phyloP scores from a whole-genome alignment of 805 yeast genomes.

The Yamadazyma nakazawae region DNA sequence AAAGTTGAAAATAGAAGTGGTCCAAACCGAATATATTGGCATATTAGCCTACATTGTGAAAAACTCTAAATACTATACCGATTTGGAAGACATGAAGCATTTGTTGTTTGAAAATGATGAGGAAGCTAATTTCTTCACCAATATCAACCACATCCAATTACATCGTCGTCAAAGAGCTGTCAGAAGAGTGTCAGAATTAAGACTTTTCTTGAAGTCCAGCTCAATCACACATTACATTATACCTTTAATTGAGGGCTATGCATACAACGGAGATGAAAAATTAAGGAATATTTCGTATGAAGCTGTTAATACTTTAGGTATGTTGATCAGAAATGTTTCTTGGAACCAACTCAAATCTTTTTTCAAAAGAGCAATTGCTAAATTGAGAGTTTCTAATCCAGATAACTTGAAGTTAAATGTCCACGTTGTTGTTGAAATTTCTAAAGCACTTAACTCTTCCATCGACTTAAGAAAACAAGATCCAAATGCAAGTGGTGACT shows the following conservation, averaged over 20 bases:
- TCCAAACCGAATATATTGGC: conserved; percentile 69
- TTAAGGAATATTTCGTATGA: conserved; percentile 62
- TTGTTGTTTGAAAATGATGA: conserved; percentile 61
- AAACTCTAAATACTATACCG: conserved; percentile 40
- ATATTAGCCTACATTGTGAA: conserved; percentile 63
- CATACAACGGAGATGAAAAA: conserved; percentile 54
- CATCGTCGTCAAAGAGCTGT: conserved; percentile 86
- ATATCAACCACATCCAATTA: conserved; percentile 77
- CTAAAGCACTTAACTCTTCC: conserved; percentile 47
- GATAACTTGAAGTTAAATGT: conserved; percentile 57
- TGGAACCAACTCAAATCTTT: conserved; percentile 83
- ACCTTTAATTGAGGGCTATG: conserved; percentile 83
- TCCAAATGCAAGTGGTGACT: conserved; percentile 9
- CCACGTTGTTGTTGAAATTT: conserved; percentile 52
- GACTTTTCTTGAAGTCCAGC: conserved; percentile 44
- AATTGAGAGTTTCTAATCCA: conserved; percentile 32
- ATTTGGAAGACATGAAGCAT: conserved; percentile 62
- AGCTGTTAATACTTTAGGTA: conserved; percentile 59
- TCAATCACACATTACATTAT: conserved; percentile 76
- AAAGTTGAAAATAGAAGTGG: conserved; percentile 52
- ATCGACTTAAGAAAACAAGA: conserved; percentile 5
- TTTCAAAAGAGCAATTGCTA: conserved; percentile 60
- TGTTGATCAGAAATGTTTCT: conserved; percentile 52
- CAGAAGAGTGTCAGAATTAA: conserved; percentile 53
- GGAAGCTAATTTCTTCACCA: conserved; percentile 76